Conservation (phyloP, 768 basidiomycete species). For the Xerocomus potaroensis region DNA sequence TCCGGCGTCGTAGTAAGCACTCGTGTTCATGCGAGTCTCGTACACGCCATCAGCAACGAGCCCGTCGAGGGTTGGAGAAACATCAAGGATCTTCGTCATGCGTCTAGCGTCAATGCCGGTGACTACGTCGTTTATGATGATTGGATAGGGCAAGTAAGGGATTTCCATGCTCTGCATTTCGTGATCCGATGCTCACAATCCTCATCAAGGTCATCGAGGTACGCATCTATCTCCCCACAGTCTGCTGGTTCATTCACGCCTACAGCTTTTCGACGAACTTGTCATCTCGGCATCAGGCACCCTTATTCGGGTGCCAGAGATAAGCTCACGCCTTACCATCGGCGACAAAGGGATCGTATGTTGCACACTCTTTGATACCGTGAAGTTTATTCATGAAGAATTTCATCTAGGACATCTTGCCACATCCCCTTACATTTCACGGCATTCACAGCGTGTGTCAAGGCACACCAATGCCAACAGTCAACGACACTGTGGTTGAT, state of each 20-base stretch:
- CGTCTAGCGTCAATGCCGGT: conserved; percentile 62
- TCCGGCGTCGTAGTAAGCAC: conserved; percentile 72
- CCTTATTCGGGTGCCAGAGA: conserved; percentile 70
- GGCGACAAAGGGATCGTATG: conserved; percentile 74
- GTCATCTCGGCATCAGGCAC: conserved; percentile 64
- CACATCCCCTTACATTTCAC: conserved; percentile 45
- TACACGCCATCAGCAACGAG: conserved; percentile 68
- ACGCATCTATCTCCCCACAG: conserved; percentile 17
- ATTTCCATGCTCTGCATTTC: conserved; percentile 6
- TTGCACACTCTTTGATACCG: conserved; percentile 5
- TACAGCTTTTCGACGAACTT: conserved; percentile 79
- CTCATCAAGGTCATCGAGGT: conserved; percentile 69
- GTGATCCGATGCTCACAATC: conserved; percentile 10
- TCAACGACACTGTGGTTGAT: conserved; percentile 60
- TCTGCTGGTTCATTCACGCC: conserved; percentile 12
- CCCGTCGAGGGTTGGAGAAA: conserved; percentile 61
- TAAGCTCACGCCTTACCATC: conserved; percentile 69
- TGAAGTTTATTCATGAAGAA: conserved; percentile 2
- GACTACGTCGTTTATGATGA: conserved; percentile 80
- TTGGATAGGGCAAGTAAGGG: conserved; percentile 84
- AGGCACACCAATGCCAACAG: conserved; percentile 39
- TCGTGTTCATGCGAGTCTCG: conserved; percentile 60
- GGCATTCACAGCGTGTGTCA: conserved; percentile 45
- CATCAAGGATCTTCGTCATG: conserved; percentile 51
- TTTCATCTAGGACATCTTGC: conserved; percentile 57